Conservation (phyloP, 768 basidiomycete genomes). For the Asterophora parasitica region DNA sequence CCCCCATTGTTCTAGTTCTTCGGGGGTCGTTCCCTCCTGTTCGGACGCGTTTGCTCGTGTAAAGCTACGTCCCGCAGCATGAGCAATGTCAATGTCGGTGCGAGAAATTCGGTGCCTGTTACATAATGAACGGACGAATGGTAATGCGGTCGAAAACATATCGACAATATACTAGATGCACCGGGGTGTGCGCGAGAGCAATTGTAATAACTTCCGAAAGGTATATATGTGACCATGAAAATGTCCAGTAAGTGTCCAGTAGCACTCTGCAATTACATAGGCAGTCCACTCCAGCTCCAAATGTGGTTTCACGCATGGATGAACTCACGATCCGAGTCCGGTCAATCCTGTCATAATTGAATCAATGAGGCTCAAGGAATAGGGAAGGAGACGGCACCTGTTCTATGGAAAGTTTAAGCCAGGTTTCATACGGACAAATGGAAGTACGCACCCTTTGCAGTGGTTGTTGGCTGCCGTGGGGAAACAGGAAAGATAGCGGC, state of each 20-base stretch:
- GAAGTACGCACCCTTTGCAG: conserved; percentile 48
- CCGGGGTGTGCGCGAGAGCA: no score
- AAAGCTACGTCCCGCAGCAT: background rate
- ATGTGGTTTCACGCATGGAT: no score
- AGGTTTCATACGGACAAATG: background rate
- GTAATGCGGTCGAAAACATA: no score
- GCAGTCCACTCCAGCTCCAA: no score
- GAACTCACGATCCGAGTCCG: background rate
- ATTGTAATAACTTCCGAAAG: no score
- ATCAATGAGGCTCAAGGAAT: background rate
- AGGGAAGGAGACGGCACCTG: conserved; percentile 10
- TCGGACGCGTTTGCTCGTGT: background rate
- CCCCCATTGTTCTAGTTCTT: conserved; percentile 7
- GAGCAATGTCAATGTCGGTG: no score
- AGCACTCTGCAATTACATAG: background rate
- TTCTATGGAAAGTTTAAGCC: conserved; percentile 10
- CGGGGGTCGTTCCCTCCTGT: background rate
- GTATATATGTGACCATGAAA: background rate
- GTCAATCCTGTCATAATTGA: conserved; percentile 4
- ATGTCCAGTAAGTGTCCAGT: background rate
- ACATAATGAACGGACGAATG: conserved; percentile 7
- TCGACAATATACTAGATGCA: no score
- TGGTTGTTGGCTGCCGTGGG: conserved; percentile 69
- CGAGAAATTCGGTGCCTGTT: background rate
- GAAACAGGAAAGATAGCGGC: conserved; percentile 87